Conservation (phyloP, 345 rosid genomes). For the Odontarrhena argentea region DNA sequence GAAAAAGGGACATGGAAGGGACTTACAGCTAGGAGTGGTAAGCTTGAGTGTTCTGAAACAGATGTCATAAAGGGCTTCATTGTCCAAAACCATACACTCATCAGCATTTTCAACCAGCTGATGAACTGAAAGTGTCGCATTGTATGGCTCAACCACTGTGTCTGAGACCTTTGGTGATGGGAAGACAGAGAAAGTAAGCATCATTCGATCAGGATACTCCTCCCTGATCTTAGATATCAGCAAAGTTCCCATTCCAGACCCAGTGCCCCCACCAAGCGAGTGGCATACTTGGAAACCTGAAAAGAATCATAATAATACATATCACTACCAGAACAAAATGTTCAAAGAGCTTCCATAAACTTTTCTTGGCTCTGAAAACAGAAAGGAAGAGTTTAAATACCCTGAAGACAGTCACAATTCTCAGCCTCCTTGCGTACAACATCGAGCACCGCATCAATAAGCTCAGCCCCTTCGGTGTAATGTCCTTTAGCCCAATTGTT, state of each 20-base stretch:
- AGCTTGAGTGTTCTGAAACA: constrained; percentile 87
- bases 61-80: constrained; percentile 80
- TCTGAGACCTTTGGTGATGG: constrained; percentile 89
- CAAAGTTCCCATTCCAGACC: constrained; percentile 83
- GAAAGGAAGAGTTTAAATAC: constrained; percentile 28
- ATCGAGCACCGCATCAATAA: constrained; percentile 73
- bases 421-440: constrained; percentile 81
- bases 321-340: background rate
- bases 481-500: constrained; percentile 92
- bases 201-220: constrained; percentile 83
- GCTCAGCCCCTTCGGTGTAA: constrained; percentile 82
- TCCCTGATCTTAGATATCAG: constrained; percentile 74
- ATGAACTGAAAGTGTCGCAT: constrained; percentile 78
- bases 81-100: constrained; percentile 86
- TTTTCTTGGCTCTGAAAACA: background rate
- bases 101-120: constrained; percentile 85
- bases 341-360: background rate
- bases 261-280: constrained; percentile 82
- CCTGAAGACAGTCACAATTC: constrained; percentile 80
- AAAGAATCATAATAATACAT: background rate
- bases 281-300: constrained; percentile 84
- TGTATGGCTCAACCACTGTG: constrained; percentile 80
- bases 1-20: constrained; percentile 4
- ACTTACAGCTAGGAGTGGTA: constrained; percentile 82
- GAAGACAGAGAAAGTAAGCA: constrained; percentile 83